Base-by-base conservation (phyloP, 192 early-diverging fungal genomes). In the Gigaspora rosea region DNA sequence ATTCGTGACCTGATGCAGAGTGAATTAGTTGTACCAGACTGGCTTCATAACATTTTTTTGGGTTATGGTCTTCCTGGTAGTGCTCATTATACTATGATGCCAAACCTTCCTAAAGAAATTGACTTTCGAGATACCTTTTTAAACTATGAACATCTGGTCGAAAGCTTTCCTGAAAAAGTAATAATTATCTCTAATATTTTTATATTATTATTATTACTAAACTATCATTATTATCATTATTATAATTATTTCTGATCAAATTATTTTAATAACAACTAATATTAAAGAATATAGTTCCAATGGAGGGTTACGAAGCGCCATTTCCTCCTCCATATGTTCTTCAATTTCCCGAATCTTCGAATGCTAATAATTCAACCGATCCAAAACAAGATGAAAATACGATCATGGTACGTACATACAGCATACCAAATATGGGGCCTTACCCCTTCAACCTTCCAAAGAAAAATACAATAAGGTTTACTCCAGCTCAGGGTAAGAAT, bases 1-100 rank as follows among this genome's bases (percentile, higher is more conserved):
- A 91, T 98, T 54, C 92, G 96, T 41, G 94, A 94, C 64, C 81
- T 97, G 75, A 92, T 96, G 90, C 88, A 93, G 81, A 91, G 86
- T 77, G 92, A 94, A 33, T 63, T 91, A 9, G 90, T 92, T 63
- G 88, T 98, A 2, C 98, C 98, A 10, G 88, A 89, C 11, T 99
- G 98, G 98, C 82, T 99, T 20, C 87, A 92, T 18, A 87, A 96
- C 52, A 90, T 95, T 3, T 93, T 98, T 52, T 85, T 99, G 32
- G 98, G 98, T 56, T 99, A 99, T 79, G 98, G 97, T 70, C 94
- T 99, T 75, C 94, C 95, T 2, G 84, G 82, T 27, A 90, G 88
- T 70, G 92, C 94, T 3, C 84, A 90, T 66, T 96, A 92, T 78
- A 85, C 86, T 16, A 82, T 87, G n/a, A 82, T 94, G 69, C 75